Evolutionary conservation across 345 rosid species (phyloP), one percentile per base, ranked within the genome.

Genomic region (Conringia planisiliqua): DNA sequence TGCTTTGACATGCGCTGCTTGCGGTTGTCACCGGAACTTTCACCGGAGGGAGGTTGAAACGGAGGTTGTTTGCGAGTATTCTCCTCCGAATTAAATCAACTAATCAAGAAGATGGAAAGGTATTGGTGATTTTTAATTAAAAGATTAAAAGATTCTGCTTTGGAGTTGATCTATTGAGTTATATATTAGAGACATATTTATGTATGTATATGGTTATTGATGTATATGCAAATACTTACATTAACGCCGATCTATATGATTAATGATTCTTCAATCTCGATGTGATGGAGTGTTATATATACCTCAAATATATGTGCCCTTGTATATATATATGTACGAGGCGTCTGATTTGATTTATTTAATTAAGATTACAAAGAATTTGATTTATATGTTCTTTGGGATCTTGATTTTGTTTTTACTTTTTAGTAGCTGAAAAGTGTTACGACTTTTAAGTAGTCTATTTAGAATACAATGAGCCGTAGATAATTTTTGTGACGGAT

Each of bases 11-110:
- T 90, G 92, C 50, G 96, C 92, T 32, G 96, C 96, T 27, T 90
- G 96, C 63, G 91, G 90, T 27, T 90, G 93, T 71, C 93, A 90
- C 66, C 76, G 88, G 74, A 90, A 80, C 70, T 90, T 88, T 78
- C 96, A 90, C 20, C 78, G 86, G 69, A 85, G 84, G 57, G 89
- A 87, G 71, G 85, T 90, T 26, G 83, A 86, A 60, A 85, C 89
- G 26, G 90, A 88, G 82, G 83, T 85, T 32, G 88, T 79, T 3
- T 78, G 87, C 33, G 90, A 88, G 73, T 78, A 83, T 72, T 78
- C 91, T 54, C 88, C 90, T 6, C 83, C 93, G 39, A 63, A 69
- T 48, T 27, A 20, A 51, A 35, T 70, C 86, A 3, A 72, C 73
- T 47, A 47, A 2, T 35, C 13, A 42, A 52, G 38, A 57, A 36